phyloP scores from a whole-genome alignment of 116 monocot species.

The Iris pallida region DNA sequence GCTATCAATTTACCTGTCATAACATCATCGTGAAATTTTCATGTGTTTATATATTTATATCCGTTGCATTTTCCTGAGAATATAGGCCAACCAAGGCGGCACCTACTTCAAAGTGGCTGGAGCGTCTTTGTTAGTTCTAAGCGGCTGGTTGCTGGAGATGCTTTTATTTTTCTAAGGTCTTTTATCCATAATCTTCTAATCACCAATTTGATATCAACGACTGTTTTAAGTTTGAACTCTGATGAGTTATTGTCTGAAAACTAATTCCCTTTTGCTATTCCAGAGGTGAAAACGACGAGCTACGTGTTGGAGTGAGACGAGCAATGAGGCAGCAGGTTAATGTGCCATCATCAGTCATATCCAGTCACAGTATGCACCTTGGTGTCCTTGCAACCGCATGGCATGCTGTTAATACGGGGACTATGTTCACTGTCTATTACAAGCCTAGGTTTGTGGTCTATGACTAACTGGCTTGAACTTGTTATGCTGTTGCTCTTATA shows the following conservation, averaged over 20 bases:
- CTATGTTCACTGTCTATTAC: constrained; percentile 35
- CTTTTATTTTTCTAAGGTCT: constrained; percentile 49
- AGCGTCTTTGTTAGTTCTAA: constrained; percentile 42
- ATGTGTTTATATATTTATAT: too few species aligned
- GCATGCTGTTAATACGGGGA: constrained; percentile 41
- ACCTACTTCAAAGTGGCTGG: constrained; percentile 45
- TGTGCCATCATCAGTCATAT: constrained; percentile 43
- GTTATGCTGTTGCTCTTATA: background rate
- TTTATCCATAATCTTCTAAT: background rate
- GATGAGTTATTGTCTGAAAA: background rate
- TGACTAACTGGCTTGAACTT: background rate
- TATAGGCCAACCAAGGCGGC: constrained; percentile 41
- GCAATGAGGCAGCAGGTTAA: constrained; percentile 29
- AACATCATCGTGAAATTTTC: too few species aligned
- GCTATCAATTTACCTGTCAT: too few species aligned
- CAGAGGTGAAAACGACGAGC: constrained; percentile 40
- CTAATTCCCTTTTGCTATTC: background rate
- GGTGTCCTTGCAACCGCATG: constrained; percentile 45
- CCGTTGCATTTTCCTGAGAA: too few species aligned
- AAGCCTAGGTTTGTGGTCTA: constrained; percentile 31
- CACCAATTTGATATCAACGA: too few species aligned
- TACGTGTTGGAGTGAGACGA: constrained; percentile 41
- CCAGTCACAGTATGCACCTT: constrained; percentile 47
- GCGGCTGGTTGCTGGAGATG: constrained; percentile 39
- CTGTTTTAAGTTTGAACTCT: background rate